A percentile compares a stretch with the other conserved stretches of the same genome.
Conservation (phyloP, 257 asterid species). For the Leptodermis oblonga region DNA sequence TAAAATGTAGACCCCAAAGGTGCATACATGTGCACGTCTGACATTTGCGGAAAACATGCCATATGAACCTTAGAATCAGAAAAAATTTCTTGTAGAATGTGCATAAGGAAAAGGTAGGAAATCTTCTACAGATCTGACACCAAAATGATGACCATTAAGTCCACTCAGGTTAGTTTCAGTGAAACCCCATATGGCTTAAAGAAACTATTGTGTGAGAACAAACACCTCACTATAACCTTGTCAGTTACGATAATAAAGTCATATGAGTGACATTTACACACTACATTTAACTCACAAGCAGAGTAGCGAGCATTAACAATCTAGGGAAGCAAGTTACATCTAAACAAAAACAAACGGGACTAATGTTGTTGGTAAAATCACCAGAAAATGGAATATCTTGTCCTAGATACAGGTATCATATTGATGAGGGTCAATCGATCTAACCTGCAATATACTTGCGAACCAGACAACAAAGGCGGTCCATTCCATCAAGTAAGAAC, state of each 20-base stretch:
- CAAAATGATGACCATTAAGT: neutral
- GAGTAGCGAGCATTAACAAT: neutral
- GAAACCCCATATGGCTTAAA: neutral
- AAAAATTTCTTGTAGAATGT: neutral
- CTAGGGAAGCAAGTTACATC: neutral
- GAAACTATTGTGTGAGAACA: neutral
- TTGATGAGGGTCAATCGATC: slow-evolving; percentile 20
- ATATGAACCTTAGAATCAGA: neutral
- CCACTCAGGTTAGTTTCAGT: neutral
- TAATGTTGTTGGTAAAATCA: neutral
- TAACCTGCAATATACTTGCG: slow-evolving; percentile 98
- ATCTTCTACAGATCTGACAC: neutral
- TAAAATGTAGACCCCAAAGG: neutral
- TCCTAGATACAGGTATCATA: neutral
- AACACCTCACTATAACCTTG: neutral
- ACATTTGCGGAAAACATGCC: neutral
- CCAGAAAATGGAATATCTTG: neutral
- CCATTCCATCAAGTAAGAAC: slow-evolving; percentile 92
- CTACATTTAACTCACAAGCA: neutral
- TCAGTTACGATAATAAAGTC: neutral
- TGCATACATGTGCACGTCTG: neutral
- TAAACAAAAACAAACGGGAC: neutral
- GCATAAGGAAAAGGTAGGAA: neutral
- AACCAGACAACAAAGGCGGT: slow-evolving; percentile 86
- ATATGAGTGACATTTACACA: too few species aligned